Conservation (phyloP, 1,139 yeast species). For the Lodderomyces pseudojiufengensis region DNA sequence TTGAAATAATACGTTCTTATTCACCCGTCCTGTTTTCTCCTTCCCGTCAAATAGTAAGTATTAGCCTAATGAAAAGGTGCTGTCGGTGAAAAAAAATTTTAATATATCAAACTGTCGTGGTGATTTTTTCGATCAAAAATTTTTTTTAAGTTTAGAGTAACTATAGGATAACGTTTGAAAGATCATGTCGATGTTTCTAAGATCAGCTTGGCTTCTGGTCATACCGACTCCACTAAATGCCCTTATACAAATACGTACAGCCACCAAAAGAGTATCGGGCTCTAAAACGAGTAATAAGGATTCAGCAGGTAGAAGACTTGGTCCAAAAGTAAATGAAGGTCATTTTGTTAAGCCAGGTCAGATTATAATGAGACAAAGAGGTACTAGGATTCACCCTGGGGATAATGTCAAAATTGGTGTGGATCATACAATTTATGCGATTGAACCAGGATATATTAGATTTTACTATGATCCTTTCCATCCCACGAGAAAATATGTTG, state of each 20-base stretch:
- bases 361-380: constrained; percentile 90
- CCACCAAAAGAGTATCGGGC: constrained; percentile 93
- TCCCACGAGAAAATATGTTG: constrained; percentile 86
- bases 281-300: constrained; percentile 90
- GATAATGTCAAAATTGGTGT: constrained; percentile 87
- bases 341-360: constrained; percentile 71
- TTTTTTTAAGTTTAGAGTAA: no score
- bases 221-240: constrained; percentile 7
- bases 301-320: constrained; percentile 92
- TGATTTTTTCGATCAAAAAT: no score
- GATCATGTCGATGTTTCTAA: no score
- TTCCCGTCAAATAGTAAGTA: no score
- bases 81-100: no score
- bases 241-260: constrained; percentile 68
- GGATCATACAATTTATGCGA: constrained; percentile 89
- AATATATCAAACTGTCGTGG: no score
- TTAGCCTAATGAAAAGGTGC: no score
- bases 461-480: constrained; percentile 96
- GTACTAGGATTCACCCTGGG: constrained; percentile 96
- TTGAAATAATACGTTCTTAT: no score
- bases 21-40: no score
- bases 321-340: constrained; percentile 83
- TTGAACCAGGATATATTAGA: constrained; percentile 90
- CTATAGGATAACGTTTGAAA: no score
- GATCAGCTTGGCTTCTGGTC: no score